Conservation (phyloP, 2,329 filamentous ascomycete species). For the Aspergillus flavus region DNA sequence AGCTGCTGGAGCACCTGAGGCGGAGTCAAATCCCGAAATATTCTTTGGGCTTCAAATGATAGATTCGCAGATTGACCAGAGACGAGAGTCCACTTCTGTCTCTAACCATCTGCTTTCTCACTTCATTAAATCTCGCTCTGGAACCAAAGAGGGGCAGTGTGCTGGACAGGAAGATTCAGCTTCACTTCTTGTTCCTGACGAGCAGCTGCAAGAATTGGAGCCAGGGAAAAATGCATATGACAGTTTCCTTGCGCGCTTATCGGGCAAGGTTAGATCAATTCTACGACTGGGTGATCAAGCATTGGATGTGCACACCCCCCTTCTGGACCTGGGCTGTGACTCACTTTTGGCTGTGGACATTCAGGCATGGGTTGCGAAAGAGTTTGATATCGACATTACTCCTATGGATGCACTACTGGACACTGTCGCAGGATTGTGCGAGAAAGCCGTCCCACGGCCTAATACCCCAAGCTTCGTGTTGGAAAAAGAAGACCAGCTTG, state of each 20-base stretch:
- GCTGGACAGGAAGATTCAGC: background rate
- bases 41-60: background rate
- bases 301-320: background rate
- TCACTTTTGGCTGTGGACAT: slow-evolving; percentile 1
- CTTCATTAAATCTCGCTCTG: background rate
- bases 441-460: background rate
- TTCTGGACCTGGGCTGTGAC: background rate
- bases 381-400: background rate
- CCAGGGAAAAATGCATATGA: background rate
- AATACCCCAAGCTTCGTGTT: background rate
- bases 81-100: rapidly evolving
- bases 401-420: background rate
- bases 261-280: background rate
- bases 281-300: background rate
- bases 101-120: background rate
- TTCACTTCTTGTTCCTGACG: background rate
- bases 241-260: background rate
- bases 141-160: background rate
- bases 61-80: background rate
- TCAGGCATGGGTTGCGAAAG: background rate
- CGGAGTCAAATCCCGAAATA: background rate
- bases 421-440: background rate
- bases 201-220: background rate
- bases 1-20: background rate
- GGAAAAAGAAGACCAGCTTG: background rate